A percentile compares a stretch with the other conserved stretches of the same genome.
phyloP scores from a whole-genome alignment of 2,329 filamentous ascomycete species.

The Epicoccum sorghinum region DNA sequence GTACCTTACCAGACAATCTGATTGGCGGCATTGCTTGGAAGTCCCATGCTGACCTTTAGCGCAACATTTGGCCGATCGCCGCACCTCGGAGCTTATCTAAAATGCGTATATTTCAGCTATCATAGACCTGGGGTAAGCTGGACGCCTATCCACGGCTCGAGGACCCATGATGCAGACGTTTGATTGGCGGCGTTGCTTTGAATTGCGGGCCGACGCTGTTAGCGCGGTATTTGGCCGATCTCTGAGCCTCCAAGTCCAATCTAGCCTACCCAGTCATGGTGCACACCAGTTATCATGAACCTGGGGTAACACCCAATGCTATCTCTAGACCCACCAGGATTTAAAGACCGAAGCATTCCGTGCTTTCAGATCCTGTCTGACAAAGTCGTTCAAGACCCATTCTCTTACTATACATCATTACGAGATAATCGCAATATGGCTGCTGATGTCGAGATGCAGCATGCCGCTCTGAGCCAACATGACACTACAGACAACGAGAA shows the following conservation, averaged over 20 bases:
- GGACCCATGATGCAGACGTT: not conserved
- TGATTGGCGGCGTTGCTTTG: constrained; percentile 13
- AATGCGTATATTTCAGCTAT: too few relatives aligned
- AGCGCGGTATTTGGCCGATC: constrained; percentile 11
- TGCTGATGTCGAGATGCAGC: constrained; percentile 8
- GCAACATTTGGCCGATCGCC: too few relatives aligned
- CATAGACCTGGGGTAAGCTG: too few relatives aligned
- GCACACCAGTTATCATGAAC: constrained; percentile 1
- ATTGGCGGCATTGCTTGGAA: too few relatives aligned
- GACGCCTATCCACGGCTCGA: too few relatives aligned
- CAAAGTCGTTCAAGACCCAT: not conserved
- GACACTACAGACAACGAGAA: constrained; percentile 7
- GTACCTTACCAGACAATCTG: too few relatives aligned
- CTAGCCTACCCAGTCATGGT: constrained; percentile 1
- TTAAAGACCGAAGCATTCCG: constrained; percentile 6
- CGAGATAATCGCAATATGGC: constrained; percentile 1
- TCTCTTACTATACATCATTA: not conserved
- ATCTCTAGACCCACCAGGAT: constrained; percentile 3
- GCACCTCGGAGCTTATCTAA: too few relatives aligned
- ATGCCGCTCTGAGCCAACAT: constrained; percentile 3
- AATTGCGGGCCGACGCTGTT: not conserved
- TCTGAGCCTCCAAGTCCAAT: constrained; percentile 4
- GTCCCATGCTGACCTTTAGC: not conserved
- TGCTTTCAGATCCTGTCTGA: not conserved
- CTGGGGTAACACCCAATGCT: constrained; percentile 8